Conservation (phyloP, 2,329 filamentous ascomycete genomes). For the Chaetomium globosum region DNA sequence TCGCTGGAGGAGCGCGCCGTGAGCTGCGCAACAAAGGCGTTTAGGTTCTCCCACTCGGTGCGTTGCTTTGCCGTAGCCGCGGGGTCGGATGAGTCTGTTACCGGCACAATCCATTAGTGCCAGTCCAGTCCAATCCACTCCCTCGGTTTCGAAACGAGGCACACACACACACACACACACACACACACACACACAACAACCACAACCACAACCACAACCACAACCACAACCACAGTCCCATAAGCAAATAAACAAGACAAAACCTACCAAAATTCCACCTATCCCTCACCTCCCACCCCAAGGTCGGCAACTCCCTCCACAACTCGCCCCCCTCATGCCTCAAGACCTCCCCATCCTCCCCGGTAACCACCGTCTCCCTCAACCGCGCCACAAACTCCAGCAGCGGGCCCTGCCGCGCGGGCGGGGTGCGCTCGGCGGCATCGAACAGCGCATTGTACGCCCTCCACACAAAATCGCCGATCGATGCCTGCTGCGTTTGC, state of each 20-base stretch:
- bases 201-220: too few relatives aligned
- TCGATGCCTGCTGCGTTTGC: not conserved
- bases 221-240: too few relatives aligned
- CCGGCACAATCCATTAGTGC: not conserved
- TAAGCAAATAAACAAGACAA: not conserved
- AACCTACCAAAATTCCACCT: constrained; percentile 39
- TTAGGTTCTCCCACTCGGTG: constrained; percentile 31
- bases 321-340: constrained; percentile 32
- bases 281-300: constrained; percentile 38
- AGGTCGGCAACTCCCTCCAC: constrained; percentile 40
- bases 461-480: constrained; percentile 34
- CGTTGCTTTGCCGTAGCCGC: constrained; percentile 25
- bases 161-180: too few relatives aligned
- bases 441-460: constrained; percentile 36
- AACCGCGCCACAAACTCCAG: constrained; percentile 35
- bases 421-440: constrained; percentile 32
- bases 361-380: constrained; percentile 27
- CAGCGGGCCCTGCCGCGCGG: constrained; percentile 33
- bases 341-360: constrained; percentile 32
- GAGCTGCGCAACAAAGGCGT: constrained; percentile 38
- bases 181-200: too few relatives aligned
- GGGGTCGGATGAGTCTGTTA: constrained; percentile 32
- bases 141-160: not conserved
- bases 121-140: not conserved
- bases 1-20: constrained; percentile 29